Conservation (phyloP, 148 eudicot genomes). For the Euryodendron excelsum region DNA sequence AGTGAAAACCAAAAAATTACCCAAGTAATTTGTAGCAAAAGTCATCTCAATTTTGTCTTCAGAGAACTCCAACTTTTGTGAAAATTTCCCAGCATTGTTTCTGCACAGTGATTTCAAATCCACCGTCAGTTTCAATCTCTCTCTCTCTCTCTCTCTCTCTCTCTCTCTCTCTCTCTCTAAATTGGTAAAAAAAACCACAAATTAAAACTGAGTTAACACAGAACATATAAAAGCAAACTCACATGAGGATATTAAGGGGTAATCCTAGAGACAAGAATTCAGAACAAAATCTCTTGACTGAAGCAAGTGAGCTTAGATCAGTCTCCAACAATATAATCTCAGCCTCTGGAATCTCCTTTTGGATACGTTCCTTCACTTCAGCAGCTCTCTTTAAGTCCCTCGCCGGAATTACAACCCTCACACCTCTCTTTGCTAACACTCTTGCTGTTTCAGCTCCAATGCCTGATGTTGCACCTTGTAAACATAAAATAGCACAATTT, state of each 20-base stretch:
- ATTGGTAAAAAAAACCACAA: too few species aligned
- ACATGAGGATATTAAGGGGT: constrained; percentile 90
- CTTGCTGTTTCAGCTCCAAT: constrained; percentile 91
- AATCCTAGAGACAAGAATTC: constrained; percentile 67
- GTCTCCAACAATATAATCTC: constrained; percentile 63
- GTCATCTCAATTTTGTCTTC: constrained; percentile 96
- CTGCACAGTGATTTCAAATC: constrained; percentile 34
- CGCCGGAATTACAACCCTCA: constrained; percentile 70
- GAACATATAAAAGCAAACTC: constrained; percentile 18
- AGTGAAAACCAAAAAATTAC: constrained; percentile 28
- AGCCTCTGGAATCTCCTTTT: constrained; percentile 57
- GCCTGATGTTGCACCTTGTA: constrained; percentile 83
- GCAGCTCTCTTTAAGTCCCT: constrained; percentile 65
- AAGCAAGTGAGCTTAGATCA: constrained; percentile 81
- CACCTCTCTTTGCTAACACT: constrained; percentile 80
- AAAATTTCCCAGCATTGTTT: constrained; percentile 93
- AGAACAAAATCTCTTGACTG: constrained; percentile 75
- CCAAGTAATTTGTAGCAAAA: constrained; percentile 89
- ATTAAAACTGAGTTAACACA: too few species aligned
- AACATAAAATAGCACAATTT: not conserved
- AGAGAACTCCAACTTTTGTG: constrained; percentile 83
- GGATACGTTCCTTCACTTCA: constrained; percentile 52
- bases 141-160: too few species aligned
- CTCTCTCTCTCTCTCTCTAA: not conserved
- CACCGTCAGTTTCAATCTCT: constrained; percentile 9